These are phyloP conservation scores for Metschnikowia lochheadii DNA, from an alignment of 805 yeast species.

Conservation along the genomic window DNA sequence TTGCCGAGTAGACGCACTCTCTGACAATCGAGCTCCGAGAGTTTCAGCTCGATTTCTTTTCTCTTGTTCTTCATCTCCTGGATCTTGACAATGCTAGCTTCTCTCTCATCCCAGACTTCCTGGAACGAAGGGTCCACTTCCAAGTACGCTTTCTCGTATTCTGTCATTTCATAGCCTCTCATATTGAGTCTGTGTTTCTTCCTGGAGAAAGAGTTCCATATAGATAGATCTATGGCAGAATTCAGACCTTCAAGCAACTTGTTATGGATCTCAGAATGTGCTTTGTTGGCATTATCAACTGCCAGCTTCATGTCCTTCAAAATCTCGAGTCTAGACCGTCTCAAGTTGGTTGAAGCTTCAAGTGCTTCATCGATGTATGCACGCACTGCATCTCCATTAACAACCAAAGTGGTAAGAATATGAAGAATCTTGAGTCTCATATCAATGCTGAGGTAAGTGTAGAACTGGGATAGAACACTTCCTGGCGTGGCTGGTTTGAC, in stretches of 20 bases:
- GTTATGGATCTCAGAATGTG: conserved; percentile 23
- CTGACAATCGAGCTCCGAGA: conserved; percentile 72
- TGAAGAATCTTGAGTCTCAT: conserved; percentile 55
- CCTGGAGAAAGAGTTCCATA: conserved; percentile 14
- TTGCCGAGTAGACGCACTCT: conserved; percentile 72
- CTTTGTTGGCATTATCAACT: conserved; percentile 47
- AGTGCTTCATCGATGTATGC: conserved; percentile 62
- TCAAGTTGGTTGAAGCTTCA: conserved; percentile 56
- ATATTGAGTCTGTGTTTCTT: conserved; percentile 26
- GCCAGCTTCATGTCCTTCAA: conserved; percentile 55
- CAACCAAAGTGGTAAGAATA: conserved; percentile 60
- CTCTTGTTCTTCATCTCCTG: conserved; percentile 48
- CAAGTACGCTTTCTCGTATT: conserved; percentile 36
- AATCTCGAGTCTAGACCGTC: conserved; percentile 64
- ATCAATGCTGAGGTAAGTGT: conserved; percentile 44
- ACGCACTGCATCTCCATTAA: conserved; percentile 57
- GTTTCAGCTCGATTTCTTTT: conserved; percentile 52
- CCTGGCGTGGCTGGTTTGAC: conserved; percentile 45
- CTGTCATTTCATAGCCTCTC: conserved; percentile 38
- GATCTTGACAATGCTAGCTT: conserved; percentile 35
- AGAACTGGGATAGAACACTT: conserved; percentile 53
- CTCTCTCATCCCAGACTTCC: conserved; percentile 42
- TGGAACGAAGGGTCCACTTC: conserved; percentile 41
- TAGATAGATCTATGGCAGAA: conserved; percentile 4
- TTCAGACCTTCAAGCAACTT: conserved; percentile 15